Evolutionary conservation across 495 filamentous ascomycete genomes (phyloP).

Genomic region (Margaritispora aquatica): DNA sequence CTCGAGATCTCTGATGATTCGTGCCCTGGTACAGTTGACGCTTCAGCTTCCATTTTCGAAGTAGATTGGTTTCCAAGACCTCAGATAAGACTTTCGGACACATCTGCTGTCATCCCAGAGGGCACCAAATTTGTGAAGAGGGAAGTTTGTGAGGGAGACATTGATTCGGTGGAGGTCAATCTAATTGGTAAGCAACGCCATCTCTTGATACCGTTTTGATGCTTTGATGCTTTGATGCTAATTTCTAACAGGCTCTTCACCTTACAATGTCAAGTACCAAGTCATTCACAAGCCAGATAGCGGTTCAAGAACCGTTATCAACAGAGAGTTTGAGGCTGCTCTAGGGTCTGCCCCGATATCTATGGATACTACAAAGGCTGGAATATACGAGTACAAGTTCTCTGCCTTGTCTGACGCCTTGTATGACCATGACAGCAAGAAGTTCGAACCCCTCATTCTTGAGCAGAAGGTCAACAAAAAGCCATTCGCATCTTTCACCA

Average conservation of each 20-base stretch:
- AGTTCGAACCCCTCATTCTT: conserved; percentile 58
- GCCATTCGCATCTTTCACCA: conserved; percentile 71
- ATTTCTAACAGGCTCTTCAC: conserved; percentile 53
- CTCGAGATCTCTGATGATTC: conserved; percentile 64
- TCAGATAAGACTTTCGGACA: conserved; percentile 58
- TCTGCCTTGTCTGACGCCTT: conserved; percentile 70
- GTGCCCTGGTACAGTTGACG: conserved; percentile 75
- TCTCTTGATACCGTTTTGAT: too few relatives aligned
- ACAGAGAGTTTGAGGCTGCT: conserved; percentile 64
- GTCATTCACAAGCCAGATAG: conserved; percentile 58
- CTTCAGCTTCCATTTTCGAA: conserved; percentile 63
- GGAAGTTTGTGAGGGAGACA: conserved; percentile 91
- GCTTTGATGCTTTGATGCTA: too few relatives aligned
- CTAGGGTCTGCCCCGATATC: conserved; percentile 65
- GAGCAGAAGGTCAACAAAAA: conserved; percentile 76
- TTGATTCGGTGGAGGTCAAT: conserved; percentile 75
- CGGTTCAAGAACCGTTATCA: conserved; percentile 51
- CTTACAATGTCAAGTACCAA: conserved; percentile 78
- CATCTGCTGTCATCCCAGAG: conserved; percentile 44
- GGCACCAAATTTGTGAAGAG: conserved; percentile 55
- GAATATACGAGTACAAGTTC: conserved; percentile 81
- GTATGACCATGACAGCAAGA: conserved; percentile 65
- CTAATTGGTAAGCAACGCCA: conserved; percentile 61
- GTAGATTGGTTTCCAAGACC: conserved; percentile 82
- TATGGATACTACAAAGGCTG: conserved; percentile 78